Base-by-base conservation (phyloP, 495 filamentous ascomycete species). In the Sporormia fimetaria region DNA sequence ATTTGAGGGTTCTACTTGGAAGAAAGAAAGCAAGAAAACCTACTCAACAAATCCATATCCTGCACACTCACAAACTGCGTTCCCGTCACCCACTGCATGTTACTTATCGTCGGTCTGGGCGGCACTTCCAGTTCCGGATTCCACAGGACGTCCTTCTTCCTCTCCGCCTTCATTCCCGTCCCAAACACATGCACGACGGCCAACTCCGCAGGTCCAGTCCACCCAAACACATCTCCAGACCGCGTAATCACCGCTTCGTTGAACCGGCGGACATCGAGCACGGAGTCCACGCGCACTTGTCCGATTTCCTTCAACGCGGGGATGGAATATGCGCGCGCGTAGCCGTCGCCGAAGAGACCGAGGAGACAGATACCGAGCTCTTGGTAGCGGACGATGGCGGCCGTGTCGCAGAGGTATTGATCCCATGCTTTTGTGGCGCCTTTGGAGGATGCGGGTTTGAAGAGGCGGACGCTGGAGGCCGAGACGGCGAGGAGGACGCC, bases 71-170 rank as follows among this genome's bases (percentile, higher is more conserved):
- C 68, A 46, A 93, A 83, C 60, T 94, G 88, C 9, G 92, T 95
- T 1, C 90, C 92, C 0, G 87, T 78, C 26, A 98, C 84, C 90
- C 90, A 98, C 59, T 94, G 84, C 15, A 98, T 56, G 48, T 90
- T 94, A 6, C 83, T 87, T 32, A 98, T 98, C 1, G 87, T 94
- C n/a, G 90, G 92, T 21, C 90, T 73, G 10, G 82, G 69, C 3
- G 88, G 90, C 11, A 80, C 67, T 10, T 70, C 52, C 10, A 78
- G 72, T 44, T 78, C 65, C 3, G 80, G 73, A 46, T 94, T 93
- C 61, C 80, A 77, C 3, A 96, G 67, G 20, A 65, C 76, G 56
- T 96, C 90, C 27, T 73, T 67, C 4, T 73, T 73, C 18, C 54
- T 60, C 24, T 56, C 58, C 66, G 81, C 57, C 37, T 63, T 62